phyloP scores from a whole-genome alignment of 139 green algal species.

The Parachlorella kessleri region DNA sequence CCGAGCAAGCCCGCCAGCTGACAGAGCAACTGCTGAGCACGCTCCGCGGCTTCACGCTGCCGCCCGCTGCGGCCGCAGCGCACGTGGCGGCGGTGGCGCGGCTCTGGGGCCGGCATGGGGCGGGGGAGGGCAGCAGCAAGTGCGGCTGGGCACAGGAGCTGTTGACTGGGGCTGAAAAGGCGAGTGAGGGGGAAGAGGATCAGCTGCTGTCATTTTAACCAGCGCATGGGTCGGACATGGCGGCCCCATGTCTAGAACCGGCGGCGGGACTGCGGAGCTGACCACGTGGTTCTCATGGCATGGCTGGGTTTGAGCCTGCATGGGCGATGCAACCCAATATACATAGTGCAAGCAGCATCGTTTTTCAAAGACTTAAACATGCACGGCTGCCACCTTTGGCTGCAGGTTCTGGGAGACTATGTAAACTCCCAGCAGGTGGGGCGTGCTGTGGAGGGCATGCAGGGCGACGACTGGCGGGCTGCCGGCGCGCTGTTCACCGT shows the following conservation, averaged over 20 bases:
- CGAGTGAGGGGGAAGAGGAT: too few relatives aligned
- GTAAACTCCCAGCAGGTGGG: slow-evolving; percentile 5
- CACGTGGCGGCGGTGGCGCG: slow-evolving; percentile 57
- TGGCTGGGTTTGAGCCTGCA: too few relatives aligned
- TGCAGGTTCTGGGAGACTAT: slow-evolving; percentile 5
- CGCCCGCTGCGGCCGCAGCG: slow-evolving; percentile 50
- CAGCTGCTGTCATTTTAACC: too few relatives aligned
- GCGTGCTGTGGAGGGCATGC: neutral
- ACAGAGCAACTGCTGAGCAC: slow-evolving; percentile 57
- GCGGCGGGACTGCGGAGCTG: too few relatives aligned
- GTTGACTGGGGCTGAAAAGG: neutral
- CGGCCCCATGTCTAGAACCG: too few relatives aligned
- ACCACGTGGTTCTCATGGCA: too few relatives aligned
- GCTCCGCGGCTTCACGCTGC: slow-evolving; percentile 57
- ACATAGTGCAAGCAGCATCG: too few relatives aligned
- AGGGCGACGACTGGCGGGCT: neutral
- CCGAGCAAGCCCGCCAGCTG: slow-evolving; percentile 53
- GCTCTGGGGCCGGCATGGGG: slow-evolving; percentile 10
- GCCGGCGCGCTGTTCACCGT: slow-evolving; percentile 60
- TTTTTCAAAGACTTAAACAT: too few relatives aligned
- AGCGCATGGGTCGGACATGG: too few relatives aligned
- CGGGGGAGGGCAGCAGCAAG: too few relatives aligned
- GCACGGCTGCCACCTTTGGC: slow-evolving; percentile 5
- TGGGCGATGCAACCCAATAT: too few relatives aligned
- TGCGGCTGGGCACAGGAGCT: slow-evolving; percentile 1